Conservation (phyloP, 1,139 yeast species). For the Candida sanyaensis region DNA sequence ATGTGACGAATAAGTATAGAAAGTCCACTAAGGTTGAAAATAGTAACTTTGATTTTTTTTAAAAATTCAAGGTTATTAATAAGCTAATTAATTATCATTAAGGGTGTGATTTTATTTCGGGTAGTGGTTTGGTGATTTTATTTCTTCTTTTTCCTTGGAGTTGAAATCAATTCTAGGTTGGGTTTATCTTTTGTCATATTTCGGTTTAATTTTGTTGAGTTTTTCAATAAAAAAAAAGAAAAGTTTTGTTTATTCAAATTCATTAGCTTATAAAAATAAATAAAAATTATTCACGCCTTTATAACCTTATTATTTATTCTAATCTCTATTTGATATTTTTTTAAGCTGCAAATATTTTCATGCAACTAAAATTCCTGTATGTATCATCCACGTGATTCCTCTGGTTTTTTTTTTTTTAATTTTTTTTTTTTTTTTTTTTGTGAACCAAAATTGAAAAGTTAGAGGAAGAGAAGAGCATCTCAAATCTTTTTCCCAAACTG, state of each 20-base stretch:
- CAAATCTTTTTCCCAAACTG: background rate
- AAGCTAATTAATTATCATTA: background rate
- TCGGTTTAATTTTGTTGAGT: too few relatives aligned
- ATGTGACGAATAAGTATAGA: background rate
- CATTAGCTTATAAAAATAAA: background rate
- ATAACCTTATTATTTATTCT: background rate
- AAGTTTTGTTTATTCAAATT: background rate
- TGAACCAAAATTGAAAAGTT: background rate
- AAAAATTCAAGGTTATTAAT: background rate
- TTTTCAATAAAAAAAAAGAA: too few relatives aligned
- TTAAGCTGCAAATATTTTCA: background rate
- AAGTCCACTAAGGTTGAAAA: background rate
- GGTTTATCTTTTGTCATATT: too few relatives aligned
- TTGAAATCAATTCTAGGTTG: too few relatives aligned
- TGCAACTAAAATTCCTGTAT: background rate
- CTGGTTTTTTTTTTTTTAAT: background rate
- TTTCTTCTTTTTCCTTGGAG: too few relatives aligned
- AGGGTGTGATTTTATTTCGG: too few relatives aligned
- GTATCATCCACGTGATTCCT: background rate
- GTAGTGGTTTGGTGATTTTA: too few relatives aligned
- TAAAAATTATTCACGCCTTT: background rate
- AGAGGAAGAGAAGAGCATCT: constrained; percentile 10
- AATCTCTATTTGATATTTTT: background rate
- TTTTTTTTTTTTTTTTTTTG: background rate
- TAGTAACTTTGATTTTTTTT: background rate